Evolutionary conservation across 345 rosid genomes (phyloP), one percentile per base, ranked within the genome.

Genomic region (Syzygium aqueum): DNA sequence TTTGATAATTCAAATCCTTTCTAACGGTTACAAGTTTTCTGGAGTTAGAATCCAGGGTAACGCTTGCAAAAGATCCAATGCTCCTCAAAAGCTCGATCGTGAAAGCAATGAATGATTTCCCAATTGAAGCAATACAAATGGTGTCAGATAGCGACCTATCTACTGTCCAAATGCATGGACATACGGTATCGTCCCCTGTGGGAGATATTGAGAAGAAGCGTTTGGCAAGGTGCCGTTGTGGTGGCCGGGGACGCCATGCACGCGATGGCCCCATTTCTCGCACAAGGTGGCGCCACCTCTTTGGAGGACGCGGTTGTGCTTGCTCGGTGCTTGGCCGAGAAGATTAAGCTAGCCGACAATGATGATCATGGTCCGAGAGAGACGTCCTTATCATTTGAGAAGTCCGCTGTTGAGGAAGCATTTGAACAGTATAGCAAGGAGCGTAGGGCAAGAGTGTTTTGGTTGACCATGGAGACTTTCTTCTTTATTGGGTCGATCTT

Each of bases 241-340:
- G 90, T 89, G 15, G 92, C 89, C 7, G 92, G 92, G 56, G 92
- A 91, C 17, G 90, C 92, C 9, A 87, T 92, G 92, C 93, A 91
- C 28, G 90, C 87, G 33, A 90, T 89, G 91, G 90, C 87, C 23
- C 93, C 90, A 0, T 92, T 90, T 57, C 16, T 88, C 3, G 91
- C 91, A 6, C 93, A 91, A 65, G 93, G 89, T 1, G 93, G 93
- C n/a, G 73, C 91, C 1, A 89, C 90, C 11, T 87, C 90, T 3
- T 73, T 91, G 16, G 93, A 91, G 84, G 91, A 89, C 30, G 91
- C 90, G 0, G 86, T 88, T 37, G 80, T 89, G 51, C 78, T 89
- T 15, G 87, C 89, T 23, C 85, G 82, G 53, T 87, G 89, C 73
- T 85, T 91, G 61, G 87, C 90, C 13, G 53, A 84, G 33, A 73